A percentile compares a stretch with the other conserved stretches of the same genome.
These are phyloP conservation scores for Pontederia crassipes DNA, from an alignment of 176 grass and related monocot genomes.

Conservation along the genomic window DNA sequence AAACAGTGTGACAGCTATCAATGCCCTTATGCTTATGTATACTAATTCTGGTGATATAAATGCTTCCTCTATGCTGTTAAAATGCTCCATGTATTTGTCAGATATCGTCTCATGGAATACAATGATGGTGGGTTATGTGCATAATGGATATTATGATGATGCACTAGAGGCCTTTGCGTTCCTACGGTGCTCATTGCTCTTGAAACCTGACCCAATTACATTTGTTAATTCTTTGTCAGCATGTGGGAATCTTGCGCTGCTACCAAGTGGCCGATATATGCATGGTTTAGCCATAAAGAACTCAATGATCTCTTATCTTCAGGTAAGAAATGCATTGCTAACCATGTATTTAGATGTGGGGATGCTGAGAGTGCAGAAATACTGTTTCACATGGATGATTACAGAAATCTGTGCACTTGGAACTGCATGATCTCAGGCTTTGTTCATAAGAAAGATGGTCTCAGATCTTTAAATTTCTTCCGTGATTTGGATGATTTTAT, in stretches of 20 bases:
- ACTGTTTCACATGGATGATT: constrained; percentile 32
- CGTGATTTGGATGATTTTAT: constrained; percentile 30
- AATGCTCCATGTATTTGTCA: constrained; percentile 27
- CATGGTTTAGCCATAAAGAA: constrained; percentile 48
- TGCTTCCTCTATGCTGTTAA: constrained; percentile 28
- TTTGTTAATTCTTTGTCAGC: constrained; percentile 51
- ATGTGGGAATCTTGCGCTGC: constrained; percentile 49
- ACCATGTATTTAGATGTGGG: constrained; percentile 55
- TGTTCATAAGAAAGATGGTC: constrained; percentile 40
- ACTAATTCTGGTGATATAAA: constrained; percentile 33
- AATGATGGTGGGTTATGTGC: constrained; percentile 48
- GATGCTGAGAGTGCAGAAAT: constrained; percentile 51
- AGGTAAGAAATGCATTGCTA: constrained; percentile 59
- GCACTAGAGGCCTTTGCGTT: constrained; percentile 49
- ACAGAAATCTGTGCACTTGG: constrained; percentile 66
- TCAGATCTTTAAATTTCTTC: constrained; percentile 61
- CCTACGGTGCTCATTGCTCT: constrained; percentile 40
- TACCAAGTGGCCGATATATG: constrained; percentile 29
- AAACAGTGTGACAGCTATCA: constrained; percentile 34
- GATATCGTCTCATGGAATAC: constrained; percentile 91
- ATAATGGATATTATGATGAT: constrained; percentile 41
- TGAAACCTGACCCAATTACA: constrained; percentile 55
- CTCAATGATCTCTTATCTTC: constrained; percentile 35
- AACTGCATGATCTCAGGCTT: constrained; percentile 80
- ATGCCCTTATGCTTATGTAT: constrained; percentile 84